Conservation (phyloP, 805 yeast genomes). For the Suhomyces vadensis region DNA sequence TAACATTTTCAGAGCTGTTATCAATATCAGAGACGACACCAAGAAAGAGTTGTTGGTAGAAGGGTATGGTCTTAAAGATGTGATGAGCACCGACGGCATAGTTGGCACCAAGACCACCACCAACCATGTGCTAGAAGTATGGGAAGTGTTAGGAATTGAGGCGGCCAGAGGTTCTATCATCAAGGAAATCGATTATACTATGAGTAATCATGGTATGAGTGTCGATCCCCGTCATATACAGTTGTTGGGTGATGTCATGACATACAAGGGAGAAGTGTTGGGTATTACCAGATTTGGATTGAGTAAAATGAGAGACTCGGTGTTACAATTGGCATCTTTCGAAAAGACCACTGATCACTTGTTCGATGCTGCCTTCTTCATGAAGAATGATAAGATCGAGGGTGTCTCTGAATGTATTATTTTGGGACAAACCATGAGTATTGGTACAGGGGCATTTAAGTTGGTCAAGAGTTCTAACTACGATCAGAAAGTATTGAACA, state of each 20-base stretch:
- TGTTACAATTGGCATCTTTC: slow-evolving; percentile 92
- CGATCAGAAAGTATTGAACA: slow-evolving; percentile 41
- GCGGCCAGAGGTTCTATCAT: slow-evolving; percentile 95
- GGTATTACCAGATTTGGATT: slow-evolving; percentile 98
- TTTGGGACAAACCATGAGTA: slow-evolving; percentile 94
- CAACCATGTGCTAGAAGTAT: slow-evolving; percentile 89
- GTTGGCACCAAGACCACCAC: slow-evolving; percentile 84
- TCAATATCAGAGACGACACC: slow-evolving; percentile 83
- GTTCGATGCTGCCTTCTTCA: slow-evolving; percentile 96
- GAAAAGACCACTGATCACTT: slow-evolving; percentile 98
- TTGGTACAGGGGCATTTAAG: slow-evolving; percentile 97
- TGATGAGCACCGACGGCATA: slow-evolving; percentile 97
- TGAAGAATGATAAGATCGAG: slow-evolving; percentile 93
- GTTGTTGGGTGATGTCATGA: slow-evolving; percentile 96
- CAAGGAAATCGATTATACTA: slow-evolving; percentile 92
- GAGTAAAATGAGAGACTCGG: slow-evolving; percentile 98
- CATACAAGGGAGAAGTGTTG: slow-evolving; percentile 95
- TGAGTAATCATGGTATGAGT: slow-evolving; percentile 99
- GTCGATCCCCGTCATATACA: slow-evolving; percentile 99
- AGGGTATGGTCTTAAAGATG: slow-evolving; percentile 95
- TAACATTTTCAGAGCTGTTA: slow-evolving; percentile 92
- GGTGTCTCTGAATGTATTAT: slow-evolving; percentile 98
- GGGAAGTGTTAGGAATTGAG: slow-evolving; percentile 90
- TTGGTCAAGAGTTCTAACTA: slow-evolving; percentile 61
- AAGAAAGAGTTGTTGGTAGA: slow-evolving; percentile 92